These are phyloP conservation scores for Dunaliella primolecta DNA, from an alignment of 139 green algal species.

Conservation along the genomic window DNA sequence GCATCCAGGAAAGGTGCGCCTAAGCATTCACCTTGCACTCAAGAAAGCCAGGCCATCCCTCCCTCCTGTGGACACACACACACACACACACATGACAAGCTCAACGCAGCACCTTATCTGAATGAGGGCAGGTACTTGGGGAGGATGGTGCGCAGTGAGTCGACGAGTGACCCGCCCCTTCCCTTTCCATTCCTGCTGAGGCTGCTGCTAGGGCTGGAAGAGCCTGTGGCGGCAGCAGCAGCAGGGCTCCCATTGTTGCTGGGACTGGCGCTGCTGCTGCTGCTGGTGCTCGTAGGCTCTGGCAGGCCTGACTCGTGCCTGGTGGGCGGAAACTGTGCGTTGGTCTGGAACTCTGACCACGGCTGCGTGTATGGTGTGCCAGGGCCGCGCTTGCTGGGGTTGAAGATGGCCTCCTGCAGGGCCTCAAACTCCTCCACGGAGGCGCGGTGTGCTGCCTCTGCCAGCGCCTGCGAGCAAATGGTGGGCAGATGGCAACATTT, in stretches of 20 bases:
- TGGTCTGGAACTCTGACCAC: slow-evolving; percentile 22
- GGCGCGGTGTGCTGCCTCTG: slow-evolving; percentile 37
- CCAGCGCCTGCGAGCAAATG: slow-evolving; percentile 37
- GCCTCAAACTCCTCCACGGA: slow-evolving; percentile 50
- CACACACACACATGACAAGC: too few relatives aligned
- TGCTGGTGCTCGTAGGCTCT: neutral
- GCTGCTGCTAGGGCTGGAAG: neutral
- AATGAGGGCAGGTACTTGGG: neutral
- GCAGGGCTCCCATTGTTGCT: neutral
- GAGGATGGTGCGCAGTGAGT: neutral
- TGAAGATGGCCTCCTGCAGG: slow-evolving; percentile 60
- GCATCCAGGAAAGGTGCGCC: too few relatives aligned
- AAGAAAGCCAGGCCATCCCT: too few relatives aligned
- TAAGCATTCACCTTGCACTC: too few relatives aligned
- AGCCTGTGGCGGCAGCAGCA: too few relatives aligned
- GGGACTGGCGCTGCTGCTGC: neutral
- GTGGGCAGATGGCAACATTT: neutral
- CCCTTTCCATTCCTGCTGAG: neutral
- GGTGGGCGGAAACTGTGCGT: neutral
- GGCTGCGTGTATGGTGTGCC: slow-evolving; percentile 41
- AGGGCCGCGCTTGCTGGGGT: slow-evolving; percentile 39
- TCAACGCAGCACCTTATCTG: too few relatives aligned
- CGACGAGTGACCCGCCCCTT: neutral
- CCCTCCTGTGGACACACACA: too few relatives aligned
- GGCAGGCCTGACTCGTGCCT: neutral